Conservation (phyloP, 371 early-diverging fungal genomes). For the Coemansia sp. region DNA sequence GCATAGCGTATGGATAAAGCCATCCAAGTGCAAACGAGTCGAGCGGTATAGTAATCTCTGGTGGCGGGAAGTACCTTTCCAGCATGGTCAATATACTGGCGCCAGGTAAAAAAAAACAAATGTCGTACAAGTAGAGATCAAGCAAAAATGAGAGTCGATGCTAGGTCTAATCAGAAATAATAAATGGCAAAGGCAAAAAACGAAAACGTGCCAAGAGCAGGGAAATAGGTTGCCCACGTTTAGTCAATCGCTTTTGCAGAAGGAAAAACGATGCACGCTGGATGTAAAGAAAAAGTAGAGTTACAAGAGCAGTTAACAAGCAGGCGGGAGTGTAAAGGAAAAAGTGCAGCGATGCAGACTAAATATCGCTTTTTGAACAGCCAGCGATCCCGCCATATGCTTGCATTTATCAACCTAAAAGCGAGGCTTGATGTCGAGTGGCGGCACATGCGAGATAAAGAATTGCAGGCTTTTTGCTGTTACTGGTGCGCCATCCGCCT, state of each 20-base stretch:
- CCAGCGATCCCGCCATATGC: neutral
- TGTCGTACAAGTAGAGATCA: neutral
- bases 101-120: neutral
- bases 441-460: conserved; percentile 1
- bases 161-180: neutral
- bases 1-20: conserved; percentile 57
- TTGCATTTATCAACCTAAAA: neutral
- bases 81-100: conserved; percentile 18
- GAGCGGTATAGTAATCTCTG: conserved; percentile 28
- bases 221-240: neutral
- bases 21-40: conserved; percentile 43
- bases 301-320: neutral
- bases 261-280: neutral
- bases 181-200: neutral
- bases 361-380: neutral
- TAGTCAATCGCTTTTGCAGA: no score
- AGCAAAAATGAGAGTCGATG: neutral
- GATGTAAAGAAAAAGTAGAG: neutral
- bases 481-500: conserved; percentile 1
- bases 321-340: neutral
- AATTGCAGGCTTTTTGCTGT: conserved; percentile 1
- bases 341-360: neutral
- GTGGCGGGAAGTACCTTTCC: conserved; percentile 38
- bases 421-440: conserved; percentile 1
- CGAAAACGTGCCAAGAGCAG: neutral